These are phyloP conservation scores for Starmerella apis DNA, from an alignment of 805 yeast species.

Conservation along the genomic window DNA sequence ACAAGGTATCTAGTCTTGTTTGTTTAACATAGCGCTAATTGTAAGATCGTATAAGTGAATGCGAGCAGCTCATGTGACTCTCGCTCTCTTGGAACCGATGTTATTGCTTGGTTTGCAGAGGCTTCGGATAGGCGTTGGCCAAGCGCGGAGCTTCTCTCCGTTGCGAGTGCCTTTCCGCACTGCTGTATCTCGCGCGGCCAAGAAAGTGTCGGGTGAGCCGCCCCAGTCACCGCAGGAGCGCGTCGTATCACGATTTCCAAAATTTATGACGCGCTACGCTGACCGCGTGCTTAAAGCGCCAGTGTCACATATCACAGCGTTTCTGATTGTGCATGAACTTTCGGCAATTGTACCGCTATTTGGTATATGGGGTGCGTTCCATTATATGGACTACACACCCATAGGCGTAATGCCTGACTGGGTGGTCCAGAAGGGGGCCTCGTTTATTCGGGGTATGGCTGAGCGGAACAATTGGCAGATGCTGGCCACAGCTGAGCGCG, in stretches of 20 bases:
- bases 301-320: slow-evolving; percentile 50
- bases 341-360: slow-evolving; percentile 64
- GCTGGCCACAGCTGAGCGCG: slow-evolving; percentile 38
- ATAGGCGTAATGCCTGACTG: slow-evolving; percentile 44
- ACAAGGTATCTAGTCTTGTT: too few species aligned
- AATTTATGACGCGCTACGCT: slow-evolving; percentile 42
- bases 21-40: too few species aligned
- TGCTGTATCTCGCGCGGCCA: slow-evolving; percentile 27
- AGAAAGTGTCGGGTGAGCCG: slow-evolving; percentile 19
- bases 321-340: slow-evolving; percentile 59
- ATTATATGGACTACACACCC: slow-evolving; percentile 45
- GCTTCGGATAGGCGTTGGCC: slow-evolving; percentile 1
- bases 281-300: slow-evolving; percentile 46
- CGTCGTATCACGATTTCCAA: slow-evolving; percentile 36
- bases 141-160: too few species aligned
- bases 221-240: not conserved
- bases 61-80: slow-evolving; percentile 1
- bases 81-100: not conserved
- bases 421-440: slow-evolving; percentile 51
- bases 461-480: slow-evolving; percentile 29
- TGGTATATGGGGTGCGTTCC: slow-evolving; percentile 56
- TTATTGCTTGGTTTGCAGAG: not conserved
- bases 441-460: slow-evolving; percentile 44
- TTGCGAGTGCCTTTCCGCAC: slow-evolving; percentile 6
- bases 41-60: too few species aligned